A percentile compares a stretch with the other conserved stretches of the same genome.
These are phyloP conservation scores for Salvia rosmarinus DNA, from an alignment of 257 asterid genomes.

Conservation along the genomic window DNA sequence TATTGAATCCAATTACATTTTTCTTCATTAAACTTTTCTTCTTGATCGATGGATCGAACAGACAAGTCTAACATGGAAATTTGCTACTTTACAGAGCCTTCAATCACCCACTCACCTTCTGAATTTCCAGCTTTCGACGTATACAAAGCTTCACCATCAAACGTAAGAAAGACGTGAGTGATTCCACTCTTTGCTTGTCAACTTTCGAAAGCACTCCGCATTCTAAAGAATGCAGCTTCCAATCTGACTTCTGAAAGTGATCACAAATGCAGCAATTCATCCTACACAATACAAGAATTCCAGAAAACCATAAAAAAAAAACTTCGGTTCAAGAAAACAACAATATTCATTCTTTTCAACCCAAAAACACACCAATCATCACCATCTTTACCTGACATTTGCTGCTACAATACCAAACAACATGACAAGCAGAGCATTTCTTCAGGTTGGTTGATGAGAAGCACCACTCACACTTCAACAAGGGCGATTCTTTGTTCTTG, in stretches of 20 bases:
- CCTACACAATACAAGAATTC: conserved; percentile 7
- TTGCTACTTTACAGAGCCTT: neutral
- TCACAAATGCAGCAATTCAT: conserved; percentile 22
- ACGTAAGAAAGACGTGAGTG: conserved; percentile 69
- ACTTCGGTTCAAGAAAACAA: conserved; percentile 29
- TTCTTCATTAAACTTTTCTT: conserved; percentile 7
- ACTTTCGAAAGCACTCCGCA: conserved; percentile 61
- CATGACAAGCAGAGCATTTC: conserved; percentile 88
- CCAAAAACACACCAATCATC: neutral
- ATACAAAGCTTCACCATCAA: conserved; percentile 79
- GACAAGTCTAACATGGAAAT: neutral
- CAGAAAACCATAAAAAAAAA: neutral
- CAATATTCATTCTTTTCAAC: neutral
- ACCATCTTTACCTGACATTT: conserved; percentile 70
- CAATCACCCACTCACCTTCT: conserved; percentile 54
- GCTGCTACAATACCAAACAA: conserved; percentile 78
- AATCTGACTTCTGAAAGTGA: conserved; percentile 69
- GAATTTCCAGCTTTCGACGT: conserved; percentile 62
- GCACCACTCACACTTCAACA: conserved; percentile 81
- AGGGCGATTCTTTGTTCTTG: conserved; percentile 59
- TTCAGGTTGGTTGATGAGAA: conserved; percentile 61
- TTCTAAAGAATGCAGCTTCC: conserved; percentile 83
- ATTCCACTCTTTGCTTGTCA: conserved; percentile 63
- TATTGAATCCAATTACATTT: neutral
- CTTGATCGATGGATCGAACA: neutral